These are phyloP conservation scores for Ascochyta rabiei DNA, from an alignment of 2,329 filamentous ascomycete genomes.

Conservation along the genomic window DNA sequence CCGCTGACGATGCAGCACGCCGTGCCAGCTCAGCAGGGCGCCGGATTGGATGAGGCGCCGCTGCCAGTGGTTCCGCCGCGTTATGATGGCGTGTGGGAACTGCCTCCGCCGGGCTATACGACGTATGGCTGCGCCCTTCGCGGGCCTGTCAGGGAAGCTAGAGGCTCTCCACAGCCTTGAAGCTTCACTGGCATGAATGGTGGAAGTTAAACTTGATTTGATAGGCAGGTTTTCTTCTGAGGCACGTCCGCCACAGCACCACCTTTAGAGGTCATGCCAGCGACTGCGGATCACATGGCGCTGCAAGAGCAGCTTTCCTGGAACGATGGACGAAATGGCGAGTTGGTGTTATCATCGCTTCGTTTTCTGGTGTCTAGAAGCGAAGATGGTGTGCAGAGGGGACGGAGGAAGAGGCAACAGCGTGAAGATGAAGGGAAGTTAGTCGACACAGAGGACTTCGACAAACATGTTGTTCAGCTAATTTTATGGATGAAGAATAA, in stretches of 20 bases:
- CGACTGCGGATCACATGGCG: conserved; percentile 2
- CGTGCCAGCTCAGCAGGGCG: background rate
- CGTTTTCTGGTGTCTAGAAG: background rate
- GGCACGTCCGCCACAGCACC: background rate
- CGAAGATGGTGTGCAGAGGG: too few relatives aligned
- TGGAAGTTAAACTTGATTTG: conserved; percentile 1
- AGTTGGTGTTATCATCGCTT: background rate
- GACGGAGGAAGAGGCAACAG: too few relatives aligned
- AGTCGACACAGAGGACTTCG: background rate
- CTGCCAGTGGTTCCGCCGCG: conserved; percentile 1
- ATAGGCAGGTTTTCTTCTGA: background rate
- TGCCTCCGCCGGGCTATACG: background rate
- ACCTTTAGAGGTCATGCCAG: background rate
- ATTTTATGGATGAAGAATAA: background rate
- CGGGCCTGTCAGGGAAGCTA: background rate
- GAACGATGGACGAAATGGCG: background rate
- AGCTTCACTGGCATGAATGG: background rate
- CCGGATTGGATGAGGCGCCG: background rate
- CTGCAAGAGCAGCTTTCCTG: background rate
- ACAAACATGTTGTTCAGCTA: background rate
- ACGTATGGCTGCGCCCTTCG: background rate
- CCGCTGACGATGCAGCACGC: background rate
- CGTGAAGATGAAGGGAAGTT: background rate
- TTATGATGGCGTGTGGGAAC: conserved; percentile 13
- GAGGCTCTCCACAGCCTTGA: background rate